A percentile compares a stretch with the other conserved stretches of the same genome.
phyloP scores from a whole-genome alignment of 768 basidiomycete species.

The Hirschioporus abietinus region DNA sequence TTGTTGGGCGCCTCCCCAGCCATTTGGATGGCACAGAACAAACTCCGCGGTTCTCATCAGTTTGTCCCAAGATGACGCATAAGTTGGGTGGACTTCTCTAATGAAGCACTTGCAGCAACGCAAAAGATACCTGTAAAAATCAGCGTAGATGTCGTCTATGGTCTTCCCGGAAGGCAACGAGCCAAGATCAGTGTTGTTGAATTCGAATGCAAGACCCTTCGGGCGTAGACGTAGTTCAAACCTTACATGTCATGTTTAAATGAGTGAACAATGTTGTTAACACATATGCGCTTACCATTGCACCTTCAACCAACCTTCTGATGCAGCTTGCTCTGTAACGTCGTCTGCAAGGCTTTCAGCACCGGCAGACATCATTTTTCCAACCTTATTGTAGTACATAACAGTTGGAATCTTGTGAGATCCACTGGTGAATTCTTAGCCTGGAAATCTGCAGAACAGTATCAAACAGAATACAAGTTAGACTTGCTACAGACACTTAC shows the following conservation, averaged over 20 bases:
- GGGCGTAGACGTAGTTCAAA: conserved; percentile 33
- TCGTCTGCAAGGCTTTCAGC: conserved; percentile 16
- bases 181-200: conserved; percentile 31
- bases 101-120: conserved; percentile 38
- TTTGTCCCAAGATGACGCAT: not conserved
- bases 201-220: conserved; percentile 16
- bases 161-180: conserved; percentile 38
- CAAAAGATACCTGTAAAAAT: conserved; percentile 46
- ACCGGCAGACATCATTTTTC: conserved; percentile 16
- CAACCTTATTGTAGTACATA: conserved; percentile 16
- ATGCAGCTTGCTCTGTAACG: not conserved
- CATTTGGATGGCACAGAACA: conserved; percentile 42
- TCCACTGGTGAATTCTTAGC: not conserved
- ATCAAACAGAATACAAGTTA: too few relatives aligned
- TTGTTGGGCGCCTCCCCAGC: conserved; percentile 44
- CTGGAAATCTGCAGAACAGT: not conserved
- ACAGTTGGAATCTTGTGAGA: conserved; percentile 18
- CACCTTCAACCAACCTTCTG: conserved; percentile 3
- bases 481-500: not conserved
- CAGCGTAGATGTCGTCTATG: conserved; percentile 38
- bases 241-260: conserved; percentile 20
- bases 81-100: conserved; percentile 33
- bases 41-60: conserved; percentile 24
- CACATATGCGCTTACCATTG: not conserved
- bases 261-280: not conserved